Percentiles rank a stretch among this genome's conserved stretches.
Evolutionary conservation across 306 rosid species (phyloP).

Genomic region (Gastrolobium villosum): DNA sequence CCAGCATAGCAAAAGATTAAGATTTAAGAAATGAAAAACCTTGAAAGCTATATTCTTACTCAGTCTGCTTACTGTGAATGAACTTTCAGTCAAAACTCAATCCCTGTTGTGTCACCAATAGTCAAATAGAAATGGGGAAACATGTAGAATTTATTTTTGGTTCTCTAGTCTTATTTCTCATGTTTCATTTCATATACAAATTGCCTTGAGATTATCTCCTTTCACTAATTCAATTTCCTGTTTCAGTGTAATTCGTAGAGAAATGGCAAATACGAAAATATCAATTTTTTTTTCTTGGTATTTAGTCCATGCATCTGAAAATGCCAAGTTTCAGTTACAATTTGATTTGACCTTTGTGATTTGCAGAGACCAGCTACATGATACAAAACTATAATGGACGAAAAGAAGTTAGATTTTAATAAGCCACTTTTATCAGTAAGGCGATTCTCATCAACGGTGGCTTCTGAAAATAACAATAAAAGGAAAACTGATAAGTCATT

Average conservation of each 20-base stretch:
- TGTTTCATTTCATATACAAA: slow-evolving; percentile 25
- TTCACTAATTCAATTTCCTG: slow-evolving; percentile 23
- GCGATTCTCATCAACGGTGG: slow-evolving; percentile 63
- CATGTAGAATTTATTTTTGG: slow-evolving; percentile 23
- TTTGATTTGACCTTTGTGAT: slow-evolving; percentile 54
- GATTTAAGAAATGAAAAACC: slow-evolving; percentile 24
- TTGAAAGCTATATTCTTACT: slow-evolving; percentile 29
- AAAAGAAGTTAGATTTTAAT: slow-evolving; percentile 82
- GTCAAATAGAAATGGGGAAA: slow-evolving; percentile 17
- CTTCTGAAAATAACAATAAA: slow-evolving; percentile 60
- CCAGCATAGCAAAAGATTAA: slow-evolving; percentile 16
- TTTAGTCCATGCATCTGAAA: slow-evolving; percentile 18
- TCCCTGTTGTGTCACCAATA: slow-evolving; percentile 20
- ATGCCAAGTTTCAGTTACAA: slow-evolving; percentile 44
- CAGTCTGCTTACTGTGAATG: slow-evolving; percentile 24
- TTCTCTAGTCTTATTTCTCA: slow-evolving; percentile 7
- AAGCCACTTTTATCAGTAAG: slow-evolving; percentile 88
- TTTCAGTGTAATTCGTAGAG: background rate
- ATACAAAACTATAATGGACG: slow-evolving; percentile 73
- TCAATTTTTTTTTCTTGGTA: slow-evolving; percentile 1
- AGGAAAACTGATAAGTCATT: slow-evolving; percentile 56
- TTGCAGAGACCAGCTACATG: slow-evolving; percentile 57
- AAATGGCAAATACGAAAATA: slow-evolving; percentile 4
- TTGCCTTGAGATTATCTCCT: slow-evolving; percentile 18
- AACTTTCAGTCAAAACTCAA: slow-evolving; percentile 23